phyloP scores from a whole-genome alignment of 192 early-diverging fungal species.

The Rhizoclosmatium sp. region DNA sequence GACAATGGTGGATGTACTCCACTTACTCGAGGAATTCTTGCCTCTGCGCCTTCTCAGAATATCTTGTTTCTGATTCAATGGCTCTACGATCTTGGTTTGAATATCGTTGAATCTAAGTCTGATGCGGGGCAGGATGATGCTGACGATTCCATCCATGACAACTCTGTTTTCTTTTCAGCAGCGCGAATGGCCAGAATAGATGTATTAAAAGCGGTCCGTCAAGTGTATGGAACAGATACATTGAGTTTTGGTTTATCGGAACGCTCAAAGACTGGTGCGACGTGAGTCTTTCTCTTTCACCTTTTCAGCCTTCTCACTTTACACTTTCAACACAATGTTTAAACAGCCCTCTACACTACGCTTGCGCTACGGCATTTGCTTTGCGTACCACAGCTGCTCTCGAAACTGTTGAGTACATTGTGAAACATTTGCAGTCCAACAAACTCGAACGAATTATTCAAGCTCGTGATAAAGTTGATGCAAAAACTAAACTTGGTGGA shows the following conservation, averaged over 20 bases:
- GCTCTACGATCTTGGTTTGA: not conserved
- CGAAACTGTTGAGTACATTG: conserved; percentile 9
- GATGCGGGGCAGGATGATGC: not conserved
- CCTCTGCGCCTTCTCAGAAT: not conserved
- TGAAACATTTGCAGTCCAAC: not conserved
- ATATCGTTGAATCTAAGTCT: not conserved
- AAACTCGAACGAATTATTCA: not conserved
- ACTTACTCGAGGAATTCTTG: not conserved
- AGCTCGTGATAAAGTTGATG: not conserved
- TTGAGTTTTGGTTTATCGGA: not conserved
- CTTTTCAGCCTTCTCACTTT: not conserved
- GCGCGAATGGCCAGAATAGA: conserved; percentile 6
- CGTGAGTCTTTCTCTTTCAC: not conserved
- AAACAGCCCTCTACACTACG: conserved; percentile 12
- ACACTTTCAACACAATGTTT: too few species aligned
- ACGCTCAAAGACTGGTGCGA: conserved; percentile 6
- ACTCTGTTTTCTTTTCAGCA: not conserved
- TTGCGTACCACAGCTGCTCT: not conserved
- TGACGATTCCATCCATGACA: not conserved
- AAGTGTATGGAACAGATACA: not conserved
- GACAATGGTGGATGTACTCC: conserved; percentile 1
- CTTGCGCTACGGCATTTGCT: conserved; percentile 13
- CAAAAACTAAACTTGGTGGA: not conserved
- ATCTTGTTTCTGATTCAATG: conserved; percentile 11
- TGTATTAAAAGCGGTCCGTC: not conserved